phyloP scores from a whole-genome alignment of 2,329 filamentous ascomycete genomes.

The Phialocephala sp. region DNA sequence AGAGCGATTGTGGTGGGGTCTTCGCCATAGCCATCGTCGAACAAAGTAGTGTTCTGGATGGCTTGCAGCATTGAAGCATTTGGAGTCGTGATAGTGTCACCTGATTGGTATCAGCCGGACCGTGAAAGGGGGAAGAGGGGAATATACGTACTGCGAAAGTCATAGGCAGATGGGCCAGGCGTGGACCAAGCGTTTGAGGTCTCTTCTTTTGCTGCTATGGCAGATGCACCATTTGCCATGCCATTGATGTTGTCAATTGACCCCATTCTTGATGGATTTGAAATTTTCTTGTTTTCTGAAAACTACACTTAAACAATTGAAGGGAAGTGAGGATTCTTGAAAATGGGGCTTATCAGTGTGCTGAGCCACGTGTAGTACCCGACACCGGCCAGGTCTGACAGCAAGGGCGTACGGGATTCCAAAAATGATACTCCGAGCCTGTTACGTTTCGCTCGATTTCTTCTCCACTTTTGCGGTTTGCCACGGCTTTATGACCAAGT shows the following conservation, averaged over 20 bases:
- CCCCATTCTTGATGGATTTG: not conserved
- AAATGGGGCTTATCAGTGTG: not conserved
- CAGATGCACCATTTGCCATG: not conserved
- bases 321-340: not conserved
- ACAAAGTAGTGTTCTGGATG: slow-evolving; percentile 73
- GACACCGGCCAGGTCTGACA: not conserved
- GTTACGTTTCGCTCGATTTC: not conserved
- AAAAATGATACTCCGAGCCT: not conserved
- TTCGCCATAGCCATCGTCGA: slow-evolving; percentile 84
- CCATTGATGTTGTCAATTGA: not conserved
- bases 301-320: not conserved
- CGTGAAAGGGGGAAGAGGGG: not conserved
- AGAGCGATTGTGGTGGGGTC: slow-evolving; percentile 78
- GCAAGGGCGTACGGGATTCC: not conserved
- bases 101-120: not conserved
- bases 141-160: not conserved
- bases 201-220: not conserved
- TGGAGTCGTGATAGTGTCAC: slow-evolving; percentile 74
- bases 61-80: slow-evolving; percentile 81
- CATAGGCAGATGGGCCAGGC: not conserved
- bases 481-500: not conserved
- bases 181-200: not conserved
- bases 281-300: not conserved
- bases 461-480: slow-evolving; percentile 2
- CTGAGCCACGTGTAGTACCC: not conserved